Base-by-base conservation (phyloP, 2,329 filamentous ascomycete genomes). In the Verticillium albo-atrum region DNA sequence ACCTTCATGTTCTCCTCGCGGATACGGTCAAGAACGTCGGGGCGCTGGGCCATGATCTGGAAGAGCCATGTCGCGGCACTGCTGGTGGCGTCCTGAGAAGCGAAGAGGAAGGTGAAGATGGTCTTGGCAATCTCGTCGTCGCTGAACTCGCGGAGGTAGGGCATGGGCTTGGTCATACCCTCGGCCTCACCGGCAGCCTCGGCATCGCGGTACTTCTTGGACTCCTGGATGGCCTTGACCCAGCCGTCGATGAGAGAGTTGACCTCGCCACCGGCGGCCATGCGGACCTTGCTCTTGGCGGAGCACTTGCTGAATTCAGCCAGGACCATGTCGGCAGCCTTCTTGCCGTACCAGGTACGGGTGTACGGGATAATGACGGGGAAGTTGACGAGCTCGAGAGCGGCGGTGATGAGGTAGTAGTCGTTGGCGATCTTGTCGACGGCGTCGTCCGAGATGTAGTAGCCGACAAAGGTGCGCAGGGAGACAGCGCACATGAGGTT, bases 311-410 rank as follows among this genome's bases (percentile, higher is more conserved):
- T 79, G 71, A 98, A 98, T 73, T 97, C 93, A 55, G 83, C 84
- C 65, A 98, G 81, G 34, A 97, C 92, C 88, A 96, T 92, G 70
- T 97, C 91, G 60, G 94, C 88, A 30, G 92, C 92, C 79, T 93
- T 96, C 84, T 97, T 97, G 68, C 94, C 95, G 71, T 96, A 96
- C 92, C 92, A 98, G 5, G 92, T 92, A 81, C 92, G 94, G 72
- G 93, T 97, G 81, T 86, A 98, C 42, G 94, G 94, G 47, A 98
- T 77, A 72, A 98, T 97, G 77, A 98, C 90, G 61, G 95, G 94
- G 81, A 98, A 97, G 81, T 98, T 98, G 81, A 99, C 95, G 54
- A 98, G 85, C 76, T 99, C 95, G 66, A 98, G 85, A 25, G 95
- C 95, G 60, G 90, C 94, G 15, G 95, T 98, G 72, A 98, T 96